A percentile compares a stretch with the other conserved stretches of the same genome.
These are phyloP conservation scores for Murraya koenigii DNA, from an alignment of 345 rosid species.

Conservation along the genomic window DNA sequence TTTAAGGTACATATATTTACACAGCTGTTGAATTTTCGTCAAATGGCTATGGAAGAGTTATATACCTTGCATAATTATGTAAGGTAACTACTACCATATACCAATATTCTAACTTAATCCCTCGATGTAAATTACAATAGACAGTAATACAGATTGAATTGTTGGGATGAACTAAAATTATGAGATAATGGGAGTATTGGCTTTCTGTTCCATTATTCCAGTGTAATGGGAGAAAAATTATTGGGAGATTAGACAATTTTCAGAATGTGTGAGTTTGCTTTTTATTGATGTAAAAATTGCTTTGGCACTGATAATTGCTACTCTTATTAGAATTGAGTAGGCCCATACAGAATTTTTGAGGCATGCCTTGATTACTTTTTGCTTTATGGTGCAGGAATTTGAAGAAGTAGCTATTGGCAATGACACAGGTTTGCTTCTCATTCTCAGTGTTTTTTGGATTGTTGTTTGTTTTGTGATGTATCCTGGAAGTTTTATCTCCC, in stretches of 20 bases:
- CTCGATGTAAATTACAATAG: not conserved
- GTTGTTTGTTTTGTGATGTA: not conserved
- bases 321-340: not conserved
- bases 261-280: not conserved
- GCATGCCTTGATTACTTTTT: constrained; percentile 15
- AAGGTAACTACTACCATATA: too few relatives aligned
- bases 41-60: too few relatives aligned
- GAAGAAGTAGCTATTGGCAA: constrained; percentile 46
- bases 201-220: not conserved
- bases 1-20: too few relatives aligned
- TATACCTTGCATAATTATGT: too few relatives aligned
- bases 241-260: not conserved
- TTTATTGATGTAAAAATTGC: not conserved
- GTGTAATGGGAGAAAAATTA: not conserved
- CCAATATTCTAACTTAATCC: too few relatives aligned
- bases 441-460: constrained; percentile 14
- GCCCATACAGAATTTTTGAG: not conserved
- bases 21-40: too few relatives aligned
- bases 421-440: constrained; percentile 70
- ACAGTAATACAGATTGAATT: not conserved
- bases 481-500: not conserved
- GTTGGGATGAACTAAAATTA: not conserved
- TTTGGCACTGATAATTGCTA: not conserved
- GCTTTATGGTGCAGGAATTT: constrained; percentile 58
- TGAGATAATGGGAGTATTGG: too few relatives aligned